Percentiles rank a stretch among this genome's conserved stretches.
Conservation (phyloP, 208 protist genomes). For the Phytomonas serpens region DNA sequence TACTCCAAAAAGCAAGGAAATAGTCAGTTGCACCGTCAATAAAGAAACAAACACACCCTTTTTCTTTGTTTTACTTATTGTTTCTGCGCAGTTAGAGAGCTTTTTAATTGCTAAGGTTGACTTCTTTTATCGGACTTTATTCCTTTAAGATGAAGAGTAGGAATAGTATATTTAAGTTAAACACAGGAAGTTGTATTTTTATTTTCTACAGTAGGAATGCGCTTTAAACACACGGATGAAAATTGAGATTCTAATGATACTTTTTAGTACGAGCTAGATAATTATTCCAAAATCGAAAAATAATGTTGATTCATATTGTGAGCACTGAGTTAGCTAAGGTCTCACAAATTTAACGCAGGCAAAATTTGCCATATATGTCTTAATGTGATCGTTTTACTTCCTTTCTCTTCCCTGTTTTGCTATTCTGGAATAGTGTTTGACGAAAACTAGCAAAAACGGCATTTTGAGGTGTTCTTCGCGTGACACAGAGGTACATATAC, state of each 20-base stretch:
- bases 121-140: not conserved
- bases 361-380: not conserved
- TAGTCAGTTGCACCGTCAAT: not conserved
- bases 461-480: not conserved
- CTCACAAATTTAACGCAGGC: not conserved
- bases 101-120: not conserved
- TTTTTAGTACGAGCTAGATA: not conserved
- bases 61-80: slow-evolving; percentile 6
- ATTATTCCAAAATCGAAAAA: not conserved
- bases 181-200: not conserved
- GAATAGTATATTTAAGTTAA: slow-evolving; percentile 1
- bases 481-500: not conserved
- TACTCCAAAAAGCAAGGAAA: not conserved
- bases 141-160: slow-evolving; percentile 10
- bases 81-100: not conserved
- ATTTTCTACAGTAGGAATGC: not conserved
- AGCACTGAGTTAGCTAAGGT: not conserved
- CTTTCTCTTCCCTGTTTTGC: slow-evolving; percentile 10
- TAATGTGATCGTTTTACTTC: slow-evolving; percentile 6
- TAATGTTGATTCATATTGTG: not conserved
- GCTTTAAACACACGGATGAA: not conserved
- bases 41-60: not conserved
- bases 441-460: not conserved
- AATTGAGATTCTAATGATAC: not conserved
- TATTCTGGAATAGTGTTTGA: not conserved